These are phyloP conservation scores for Pseudonitzschia multiseries DNA, from an alignment of 108 stramenopile genomes.

Conservation along the genomic window DNA sequence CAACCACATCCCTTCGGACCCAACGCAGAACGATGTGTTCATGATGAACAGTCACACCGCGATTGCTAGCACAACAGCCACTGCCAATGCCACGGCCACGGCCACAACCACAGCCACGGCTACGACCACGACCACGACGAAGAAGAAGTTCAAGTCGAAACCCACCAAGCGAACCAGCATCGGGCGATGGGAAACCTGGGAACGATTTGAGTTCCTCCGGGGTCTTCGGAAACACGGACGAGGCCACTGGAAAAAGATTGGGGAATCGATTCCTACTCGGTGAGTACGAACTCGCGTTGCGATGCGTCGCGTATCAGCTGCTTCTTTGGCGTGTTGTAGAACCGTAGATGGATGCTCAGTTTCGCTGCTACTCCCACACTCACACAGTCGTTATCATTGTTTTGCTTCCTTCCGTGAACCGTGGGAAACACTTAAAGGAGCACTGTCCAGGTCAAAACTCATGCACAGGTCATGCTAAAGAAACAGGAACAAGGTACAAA, in stretches of 20 bases:
- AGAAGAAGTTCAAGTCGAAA: constrained; percentile 6
- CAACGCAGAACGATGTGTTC: neutral
- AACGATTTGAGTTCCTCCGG: constrained; percentile 42
- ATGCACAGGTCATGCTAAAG: constrained; percentile 34
- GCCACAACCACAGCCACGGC: too few species aligned
- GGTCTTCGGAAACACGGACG: constrained; percentile 35
- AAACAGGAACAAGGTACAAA: constrained; percentile 22
- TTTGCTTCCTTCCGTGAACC: neutral
- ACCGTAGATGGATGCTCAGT: too few species aligned
- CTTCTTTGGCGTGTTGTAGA: too few species aligned
- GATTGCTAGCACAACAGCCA: neutral
- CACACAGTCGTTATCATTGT: neutral
- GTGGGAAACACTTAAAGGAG: constrained; percentile 11
- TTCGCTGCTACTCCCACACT: too few species aligned
- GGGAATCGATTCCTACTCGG: constrained; percentile 40
- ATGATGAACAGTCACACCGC: neutral
- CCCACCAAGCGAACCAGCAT: neutral
- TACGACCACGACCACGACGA: neutral
- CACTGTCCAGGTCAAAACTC: constrained; percentile 44
- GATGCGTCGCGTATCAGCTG: neutral
- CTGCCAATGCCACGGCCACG: neutral
- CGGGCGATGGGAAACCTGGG: constrained; percentile 31
- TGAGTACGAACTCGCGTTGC: constrained; percentile 26
- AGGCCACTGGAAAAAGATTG: constrained; percentile 46
- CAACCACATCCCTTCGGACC: neutral